Conservation (phyloP, 192 early-diverging fungal genomes). For the Entomortierella chlamydospora region DNA sequence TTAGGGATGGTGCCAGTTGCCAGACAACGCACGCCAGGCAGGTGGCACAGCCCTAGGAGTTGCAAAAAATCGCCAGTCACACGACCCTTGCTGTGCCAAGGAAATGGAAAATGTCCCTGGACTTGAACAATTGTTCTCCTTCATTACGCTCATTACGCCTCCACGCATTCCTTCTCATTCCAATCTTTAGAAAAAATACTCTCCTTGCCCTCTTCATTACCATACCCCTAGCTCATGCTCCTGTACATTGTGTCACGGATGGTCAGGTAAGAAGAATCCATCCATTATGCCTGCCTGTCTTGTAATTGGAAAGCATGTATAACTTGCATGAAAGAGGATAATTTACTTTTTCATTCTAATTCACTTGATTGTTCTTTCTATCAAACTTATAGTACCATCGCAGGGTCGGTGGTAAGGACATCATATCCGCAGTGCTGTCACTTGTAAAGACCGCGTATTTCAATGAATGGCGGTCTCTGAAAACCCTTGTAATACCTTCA, state of each 20-base stretch:
- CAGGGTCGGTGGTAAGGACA: constrained; percentile 34
- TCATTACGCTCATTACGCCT: too few species aligned
- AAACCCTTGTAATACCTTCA: neutral
- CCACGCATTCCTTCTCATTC: too few species aligned
- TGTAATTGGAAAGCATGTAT: neutral
- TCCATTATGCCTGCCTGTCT: neutral
- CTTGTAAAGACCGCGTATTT: too few species aligned
- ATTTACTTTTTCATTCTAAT: neutral
- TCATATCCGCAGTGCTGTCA: neutral
- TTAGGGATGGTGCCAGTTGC: too few species aligned
- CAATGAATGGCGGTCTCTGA: neutral
- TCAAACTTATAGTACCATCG: constrained; percentile 15
- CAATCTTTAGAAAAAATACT: too few species aligned
- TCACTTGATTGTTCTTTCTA: neutral
- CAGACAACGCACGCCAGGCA: too few species aligned
- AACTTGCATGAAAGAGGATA: neutral
- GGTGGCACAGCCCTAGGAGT: too few species aligned
- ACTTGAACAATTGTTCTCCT: too few species aligned
- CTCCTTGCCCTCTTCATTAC: too few species aligned
- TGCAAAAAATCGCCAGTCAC: too few species aligned
- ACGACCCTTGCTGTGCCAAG: too few species aligned
- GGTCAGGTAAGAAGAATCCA: constrained; percentile 30
- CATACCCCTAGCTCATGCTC: neutral
- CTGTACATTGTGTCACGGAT: constrained; percentile 32
- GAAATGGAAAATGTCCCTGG: too few species aligned